Percentiles rank a stretch among this genome's conserved stretches.
Evolutionary conservation across 305 asterid species (phyloP).

Genomic region (Fraxinus floribunda): DNA sequence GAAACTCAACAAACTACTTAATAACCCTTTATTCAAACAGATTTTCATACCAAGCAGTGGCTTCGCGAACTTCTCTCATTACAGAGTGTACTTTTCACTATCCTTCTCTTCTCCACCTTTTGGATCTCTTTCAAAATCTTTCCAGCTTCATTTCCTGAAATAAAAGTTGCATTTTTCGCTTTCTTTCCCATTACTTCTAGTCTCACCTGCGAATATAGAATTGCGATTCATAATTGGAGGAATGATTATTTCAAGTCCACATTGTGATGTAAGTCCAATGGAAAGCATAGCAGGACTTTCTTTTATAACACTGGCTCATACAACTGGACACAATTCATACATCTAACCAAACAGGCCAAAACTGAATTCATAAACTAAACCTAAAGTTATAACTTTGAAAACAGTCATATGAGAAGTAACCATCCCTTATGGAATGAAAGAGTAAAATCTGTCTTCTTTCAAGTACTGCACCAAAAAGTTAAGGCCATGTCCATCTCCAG

Average conservation of each 20-base stretch:
- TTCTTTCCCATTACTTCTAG: constrained; percentile 94
- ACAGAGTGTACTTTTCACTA: constrained; percentile 82
- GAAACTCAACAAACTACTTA: not conserved
- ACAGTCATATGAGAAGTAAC: not conserved
- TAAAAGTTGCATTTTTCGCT: constrained; percentile 81
- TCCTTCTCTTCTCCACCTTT: constrained; percentile 91
- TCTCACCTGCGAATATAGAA: constrained; percentile 46
- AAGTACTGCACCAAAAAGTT: not conserved
- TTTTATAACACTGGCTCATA: not conserved
- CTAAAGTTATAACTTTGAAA: not conserved
- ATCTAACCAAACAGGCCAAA: not conserved
- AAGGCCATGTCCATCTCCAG: not conserved
- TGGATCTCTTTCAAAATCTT: constrained; percentile 91
- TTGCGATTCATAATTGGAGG: not conserved
- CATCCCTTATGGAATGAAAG: not conserved
- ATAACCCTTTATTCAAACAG: not conserved
- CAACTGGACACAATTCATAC: not conserved
- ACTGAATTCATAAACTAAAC: not conserved
- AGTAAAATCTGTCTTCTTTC: not conserved
- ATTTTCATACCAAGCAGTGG: constrained; percentile 80
- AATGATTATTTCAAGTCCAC: not conserved
- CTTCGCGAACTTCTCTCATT: constrained; percentile 94
- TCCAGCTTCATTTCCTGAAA: constrained; percentile 86
- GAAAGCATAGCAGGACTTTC: not conserved
- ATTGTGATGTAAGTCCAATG: not conserved